phyloP scores from a whole-genome alignment of 106 monocot species.

The Dactylorhiza incarnata region DNA sequence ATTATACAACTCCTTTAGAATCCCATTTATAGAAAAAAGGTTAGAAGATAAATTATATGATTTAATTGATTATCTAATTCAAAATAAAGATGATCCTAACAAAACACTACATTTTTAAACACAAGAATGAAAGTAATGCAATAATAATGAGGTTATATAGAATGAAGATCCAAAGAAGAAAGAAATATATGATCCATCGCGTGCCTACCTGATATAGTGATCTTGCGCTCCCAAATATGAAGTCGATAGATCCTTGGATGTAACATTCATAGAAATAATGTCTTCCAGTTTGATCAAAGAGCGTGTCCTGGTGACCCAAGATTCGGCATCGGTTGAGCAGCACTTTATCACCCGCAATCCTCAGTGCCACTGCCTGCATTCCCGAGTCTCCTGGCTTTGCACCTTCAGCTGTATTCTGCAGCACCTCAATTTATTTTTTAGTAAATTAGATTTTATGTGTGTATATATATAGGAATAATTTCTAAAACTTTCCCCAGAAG shows the following conservation, averaged over 20 bases:
- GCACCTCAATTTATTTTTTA: not conserved
- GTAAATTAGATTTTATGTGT: not conserved
- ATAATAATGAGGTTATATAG: too few species aligned
- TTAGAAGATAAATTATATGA: too few species aligned
- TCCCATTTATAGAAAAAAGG: too few species aligned
- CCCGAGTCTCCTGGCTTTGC: slow-evolving; percentile 59
- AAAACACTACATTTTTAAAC: too few species aligned
- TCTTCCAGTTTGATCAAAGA: slow-evolving; percentile 79
- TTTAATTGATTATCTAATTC: too few species aligned
- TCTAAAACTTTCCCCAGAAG: too few species aligned
- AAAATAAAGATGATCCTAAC: not conserved
- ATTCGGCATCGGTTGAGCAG: slow-evolving; percentile 58
- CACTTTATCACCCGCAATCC: slow-evolving; percentile 81
- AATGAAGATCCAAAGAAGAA: too few species aligned
- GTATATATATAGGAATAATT: too few species aligned
- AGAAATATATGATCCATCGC: too few species aligned
- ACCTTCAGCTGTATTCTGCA: slow-evolving; percentile 61
- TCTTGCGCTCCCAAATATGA: slow-evolving; percentile 80
- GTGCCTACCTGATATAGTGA: slow-evolving; percentile 67
- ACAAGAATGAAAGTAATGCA: too few species aligned
- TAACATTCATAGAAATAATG: slow-evolving; percentile 61
- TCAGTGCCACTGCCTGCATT: slow-evolving; percentile 83
- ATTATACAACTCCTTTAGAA: too few species aligned
- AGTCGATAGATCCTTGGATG: slow-evolving; percentile 90
- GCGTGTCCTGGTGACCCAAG: slow-evolving; percentile 74